Conservation (phyloP, 208 protist species). For the Naegleria lovaniensis region DNA sequence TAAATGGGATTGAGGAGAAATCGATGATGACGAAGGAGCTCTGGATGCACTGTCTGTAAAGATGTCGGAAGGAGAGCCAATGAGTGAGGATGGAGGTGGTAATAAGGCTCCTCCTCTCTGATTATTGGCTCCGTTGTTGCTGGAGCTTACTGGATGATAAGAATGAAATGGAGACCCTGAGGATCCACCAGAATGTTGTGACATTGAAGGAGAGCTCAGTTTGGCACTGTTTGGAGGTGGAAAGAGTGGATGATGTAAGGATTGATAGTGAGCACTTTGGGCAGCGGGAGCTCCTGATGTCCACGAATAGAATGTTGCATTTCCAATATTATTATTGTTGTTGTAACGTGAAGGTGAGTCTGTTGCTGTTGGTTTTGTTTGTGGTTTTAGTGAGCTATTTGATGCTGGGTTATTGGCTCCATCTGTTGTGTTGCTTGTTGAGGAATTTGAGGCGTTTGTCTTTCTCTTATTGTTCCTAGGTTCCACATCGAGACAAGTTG, state of each 20-base stretch:
- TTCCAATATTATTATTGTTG: too few relatives aligned
- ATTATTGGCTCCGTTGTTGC: too few relatives aligned
- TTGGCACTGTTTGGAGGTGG: background rate
- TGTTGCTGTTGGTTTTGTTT: too few relatives aligned
- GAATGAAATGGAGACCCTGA: background rate
- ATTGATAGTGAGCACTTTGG: background rate
- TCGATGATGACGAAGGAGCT: background rate
- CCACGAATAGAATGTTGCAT: background rate
- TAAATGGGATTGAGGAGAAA: background rate
- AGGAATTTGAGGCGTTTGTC: background rate
- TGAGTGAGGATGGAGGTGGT: background rate
- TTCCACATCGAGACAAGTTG: slow-evolving; percentile 12
- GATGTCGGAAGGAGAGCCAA: background rate
- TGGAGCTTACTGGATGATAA: background rate
- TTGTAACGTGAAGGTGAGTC: too few relatives aligned
- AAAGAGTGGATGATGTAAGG: background rate
- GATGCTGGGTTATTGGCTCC: too few relatives aligned
- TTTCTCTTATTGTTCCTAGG: slow-evolving; percentile 3
- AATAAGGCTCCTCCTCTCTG: background rate
- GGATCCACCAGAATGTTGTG: background rate
- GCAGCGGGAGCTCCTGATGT: background rate
- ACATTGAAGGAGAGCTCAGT: background rate
- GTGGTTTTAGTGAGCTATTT: too few relatives aligned
- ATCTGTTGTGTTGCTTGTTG: background rate
- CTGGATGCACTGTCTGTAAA: background rate